A percentile compares a stretch with the other conserved stretches of the same genome.
Conservation (phyloP, 2,329 filamentous ascomycete species). For the Lachnellula subtilissima region DNA sequence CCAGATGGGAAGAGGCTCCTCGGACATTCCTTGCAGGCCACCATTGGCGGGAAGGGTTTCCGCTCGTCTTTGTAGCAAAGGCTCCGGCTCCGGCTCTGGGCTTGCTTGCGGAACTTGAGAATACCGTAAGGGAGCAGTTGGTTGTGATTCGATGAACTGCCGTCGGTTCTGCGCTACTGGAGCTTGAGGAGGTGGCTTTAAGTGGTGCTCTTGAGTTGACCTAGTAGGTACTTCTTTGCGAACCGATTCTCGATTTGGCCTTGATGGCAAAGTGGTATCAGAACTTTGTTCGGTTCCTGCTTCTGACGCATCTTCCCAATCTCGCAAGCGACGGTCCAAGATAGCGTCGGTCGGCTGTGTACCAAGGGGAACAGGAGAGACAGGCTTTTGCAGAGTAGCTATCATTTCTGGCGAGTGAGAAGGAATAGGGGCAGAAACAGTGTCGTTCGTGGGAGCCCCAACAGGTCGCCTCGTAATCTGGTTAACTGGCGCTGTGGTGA, state of each 20-base stretch:
- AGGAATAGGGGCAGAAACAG: conserved; percentile 1
- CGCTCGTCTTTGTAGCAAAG: conserved; percentile 13
- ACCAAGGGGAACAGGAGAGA: conserved; percentile 24
- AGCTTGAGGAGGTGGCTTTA: conserved; percentile 16
- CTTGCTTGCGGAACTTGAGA: conserved; percentile 8
- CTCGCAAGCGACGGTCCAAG: conserved; percentile 9
- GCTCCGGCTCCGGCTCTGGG: conserved; percentile 9
- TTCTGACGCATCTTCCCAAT: conserved; percentile 12
- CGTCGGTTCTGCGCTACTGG: conserved; percentile 11
- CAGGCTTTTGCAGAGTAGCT: conserved; percentile 20
- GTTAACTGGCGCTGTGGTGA: conserved; percentile 6
- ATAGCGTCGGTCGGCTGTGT: conserved; percentile 5
- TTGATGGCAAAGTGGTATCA: neutral
- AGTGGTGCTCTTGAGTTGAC: conserved; percentile 20
- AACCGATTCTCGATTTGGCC: conserved; percentile 2
- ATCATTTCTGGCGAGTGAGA: conserved; percentile 14
- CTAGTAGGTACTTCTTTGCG: conserved; percentile 19
- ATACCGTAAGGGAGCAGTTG: neutral
- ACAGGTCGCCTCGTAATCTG: conserved; percentile 24
- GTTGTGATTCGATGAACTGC: conserved; percentile 12
- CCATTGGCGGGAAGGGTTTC: conserved; percentile 17
- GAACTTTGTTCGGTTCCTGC: neutral
- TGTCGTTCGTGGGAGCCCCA: conserved; percentile 11
- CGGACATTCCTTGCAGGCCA: conserved; percentile 1
- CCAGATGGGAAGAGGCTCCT: conserved; percentile 14